These are phyloP conservation scores for Yarrowia sp. DNA, from an alignment of 805 yeast genomes.

Conservation along the genomic window DNA sequence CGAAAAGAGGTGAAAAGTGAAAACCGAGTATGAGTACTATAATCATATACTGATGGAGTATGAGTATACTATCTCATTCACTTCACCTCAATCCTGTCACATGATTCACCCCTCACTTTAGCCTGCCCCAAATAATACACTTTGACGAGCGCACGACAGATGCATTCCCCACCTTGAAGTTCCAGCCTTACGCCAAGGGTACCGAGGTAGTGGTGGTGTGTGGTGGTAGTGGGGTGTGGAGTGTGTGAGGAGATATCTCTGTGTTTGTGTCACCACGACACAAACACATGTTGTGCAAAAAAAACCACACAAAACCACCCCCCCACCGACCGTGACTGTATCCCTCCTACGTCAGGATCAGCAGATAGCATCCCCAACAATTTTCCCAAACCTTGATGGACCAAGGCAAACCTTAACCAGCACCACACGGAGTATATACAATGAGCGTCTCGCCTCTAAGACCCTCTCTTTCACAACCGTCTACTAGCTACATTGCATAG, in stretches of 20 bases:
- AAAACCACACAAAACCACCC: too few species aligned
- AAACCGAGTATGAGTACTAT: too few species aligned
- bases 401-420: slow-evolving; percentile 1
- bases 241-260: too few species aligned
- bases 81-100: background rate
- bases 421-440: slow-evolving; percentile 19
- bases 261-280: too few species aligned
- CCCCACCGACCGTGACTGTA: too few species aligned
- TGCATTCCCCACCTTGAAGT: slow-evolving; percentile 25
- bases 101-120: slow-evolving; percentile 17
- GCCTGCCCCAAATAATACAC: slow-evolving; percentile 14
- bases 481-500: background rate
- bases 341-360: background rate
- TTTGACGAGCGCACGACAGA: background rate
- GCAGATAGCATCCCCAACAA: slow-evolving; percentile 25
- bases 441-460: background rate
- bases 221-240: too few species aligned
- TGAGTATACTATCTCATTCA: too few species aligned
- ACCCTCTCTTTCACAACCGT: too few species aligned
- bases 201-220: background rate
- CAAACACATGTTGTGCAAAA: too few species aligned
- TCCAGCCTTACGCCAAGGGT: slow-evolving; percentile 24
- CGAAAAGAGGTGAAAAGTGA: too few species aligned
- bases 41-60: too few species aligned
- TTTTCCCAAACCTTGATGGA: slow-evolving; percentile 16